phyloP scores from a whole-genome alignment of 345 rosid species.

The Arabidopsis arenosa region DNA sequence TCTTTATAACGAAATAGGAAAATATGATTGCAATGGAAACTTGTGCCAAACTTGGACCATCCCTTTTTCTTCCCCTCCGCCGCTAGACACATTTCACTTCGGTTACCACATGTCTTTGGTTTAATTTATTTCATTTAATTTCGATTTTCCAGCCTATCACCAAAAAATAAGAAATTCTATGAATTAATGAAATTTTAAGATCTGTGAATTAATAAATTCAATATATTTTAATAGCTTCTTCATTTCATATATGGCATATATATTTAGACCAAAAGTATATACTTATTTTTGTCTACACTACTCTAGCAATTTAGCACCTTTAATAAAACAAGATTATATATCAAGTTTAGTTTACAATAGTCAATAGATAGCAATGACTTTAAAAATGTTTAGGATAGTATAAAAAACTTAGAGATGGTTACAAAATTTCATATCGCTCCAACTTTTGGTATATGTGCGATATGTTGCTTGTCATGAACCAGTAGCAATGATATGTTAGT shows the following conservation, averaged over 20 bases:
- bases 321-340: no score
- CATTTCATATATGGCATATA: no score
- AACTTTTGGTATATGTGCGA: background rate
- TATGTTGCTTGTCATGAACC: background rate
- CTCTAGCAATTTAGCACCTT: background rate
- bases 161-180: background rate
- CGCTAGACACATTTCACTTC: no score
- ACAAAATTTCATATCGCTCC: background rate
- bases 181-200: background rate
- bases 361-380: background rate
- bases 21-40: background rate
- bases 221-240: background rate
- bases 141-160: background rate
- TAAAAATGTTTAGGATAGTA: background rate
- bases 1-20: background rate
- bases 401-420: background rate
- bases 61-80: background rate
- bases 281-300: background rate
- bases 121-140: background rate
- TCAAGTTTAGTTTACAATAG: background rate
- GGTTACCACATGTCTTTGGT: background rate
- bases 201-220: background rate
- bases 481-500: background rate
- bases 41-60: background rate
- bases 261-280: no score